Conservation (phyloP, 805 yeast species). For the Ogataea pilisensis region DNA sequence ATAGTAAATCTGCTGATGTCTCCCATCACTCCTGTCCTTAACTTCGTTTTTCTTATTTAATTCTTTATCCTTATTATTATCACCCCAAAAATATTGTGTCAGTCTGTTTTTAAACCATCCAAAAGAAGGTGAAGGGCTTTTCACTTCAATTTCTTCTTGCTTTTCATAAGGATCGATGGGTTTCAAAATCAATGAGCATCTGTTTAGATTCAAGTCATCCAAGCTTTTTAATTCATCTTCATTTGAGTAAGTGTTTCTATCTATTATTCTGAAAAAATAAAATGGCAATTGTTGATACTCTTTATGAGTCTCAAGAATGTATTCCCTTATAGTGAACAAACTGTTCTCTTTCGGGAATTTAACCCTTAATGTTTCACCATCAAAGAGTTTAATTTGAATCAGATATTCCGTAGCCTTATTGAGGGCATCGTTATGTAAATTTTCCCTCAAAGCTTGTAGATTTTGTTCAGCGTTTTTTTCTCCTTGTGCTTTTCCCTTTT, state of each 20-base stretch:
- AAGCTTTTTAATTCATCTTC: conserved; percentile 58
- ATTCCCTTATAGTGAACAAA: conserved; percentile 54
- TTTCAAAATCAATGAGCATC: conserved; percentile 72
- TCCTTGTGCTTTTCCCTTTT: background rate
- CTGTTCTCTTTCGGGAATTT: conserved; percentile 44
- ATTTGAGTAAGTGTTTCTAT: conserved; percentile 57
- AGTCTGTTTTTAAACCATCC: conserved; percentile 25
- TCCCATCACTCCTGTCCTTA: background rate
- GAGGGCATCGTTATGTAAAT: conserved; percentile 17
- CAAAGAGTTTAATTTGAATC: conserved; percentile 51
- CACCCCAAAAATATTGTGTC: conserved; percentile 9
- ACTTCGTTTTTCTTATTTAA: background rate
- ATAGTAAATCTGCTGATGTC: background rate
- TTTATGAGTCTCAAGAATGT: conserved; percentile 46
- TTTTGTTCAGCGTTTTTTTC: no score
- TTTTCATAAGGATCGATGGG: conserved; percentile 38
- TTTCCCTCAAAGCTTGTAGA: conserved; percentile 18
- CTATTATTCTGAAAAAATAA: conserved; percentile 49
- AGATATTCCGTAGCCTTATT: conserved; percentile 41
- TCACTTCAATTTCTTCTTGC: conserved; percentile 8
- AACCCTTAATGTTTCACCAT: conserved; percentile 56
- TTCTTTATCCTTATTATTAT: background rate
- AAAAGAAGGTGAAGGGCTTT: conserved; percentile 12
- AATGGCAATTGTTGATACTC: conserved; percentile 50
- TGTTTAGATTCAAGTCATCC: conserved; percentile 49